Percentiles rank a stretch among this genome's conserved stretches.
These are phyloP conservation scores for Paxillus rubicundulus DNA, from an alignment of 768 basidiomycete genomes.

Conservation along the genomic window DNA sequence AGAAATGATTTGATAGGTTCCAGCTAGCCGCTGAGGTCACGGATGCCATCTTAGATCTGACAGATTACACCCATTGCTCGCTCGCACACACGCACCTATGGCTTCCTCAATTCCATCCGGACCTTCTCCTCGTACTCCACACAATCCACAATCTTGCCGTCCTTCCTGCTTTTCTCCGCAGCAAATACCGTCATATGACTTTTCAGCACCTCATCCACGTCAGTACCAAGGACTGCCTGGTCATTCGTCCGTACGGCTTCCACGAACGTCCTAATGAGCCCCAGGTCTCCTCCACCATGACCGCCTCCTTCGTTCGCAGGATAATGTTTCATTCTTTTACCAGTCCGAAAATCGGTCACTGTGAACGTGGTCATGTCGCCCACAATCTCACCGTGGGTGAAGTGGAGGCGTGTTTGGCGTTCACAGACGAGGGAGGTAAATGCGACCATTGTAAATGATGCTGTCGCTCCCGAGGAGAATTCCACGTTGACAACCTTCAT, in stretches of 20 bases:
- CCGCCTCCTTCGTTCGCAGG: conserved; percentile 64
- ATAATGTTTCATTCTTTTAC: conserved; percentile 38
- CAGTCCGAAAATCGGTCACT: conserved; percentile 71
- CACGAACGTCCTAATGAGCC: conserved; percentile 73
- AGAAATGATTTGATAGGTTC: background rate
- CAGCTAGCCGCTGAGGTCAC: background rate
- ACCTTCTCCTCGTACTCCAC: conserved; percentile 56
- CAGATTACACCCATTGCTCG: background rate
- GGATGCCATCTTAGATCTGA: background rate
- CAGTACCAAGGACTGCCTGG: conserved; percentile 65
- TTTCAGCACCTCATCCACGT: conserved; percentile 64
- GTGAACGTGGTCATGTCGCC: conserved; percentile 79
- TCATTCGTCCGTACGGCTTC: conserved; percentile 65
- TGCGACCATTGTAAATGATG: conserved; percentile 88
- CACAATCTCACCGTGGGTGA: conserved; percentile 84
- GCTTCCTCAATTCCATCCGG: conserved; percentile 32
- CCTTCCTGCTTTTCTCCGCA: conserved; percentile 71
- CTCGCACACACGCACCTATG: background rate
- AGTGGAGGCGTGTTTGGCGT: conserved; percentile 82
- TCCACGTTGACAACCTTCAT: conserved; percentile 79
- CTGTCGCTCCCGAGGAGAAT: conserved; percentile 77
- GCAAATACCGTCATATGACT: conserved; percentile 87
- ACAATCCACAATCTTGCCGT: conserved; percentile 70
- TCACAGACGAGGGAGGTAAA: conserved; percentile 77
- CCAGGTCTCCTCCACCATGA: conserved; percentile 83